Evolutionary conservation across 495 filamentous ascomycete species (phyloP), one percentile per base, ranked within the genome.

Genomic region (Neurospora cerealis): DNA sequence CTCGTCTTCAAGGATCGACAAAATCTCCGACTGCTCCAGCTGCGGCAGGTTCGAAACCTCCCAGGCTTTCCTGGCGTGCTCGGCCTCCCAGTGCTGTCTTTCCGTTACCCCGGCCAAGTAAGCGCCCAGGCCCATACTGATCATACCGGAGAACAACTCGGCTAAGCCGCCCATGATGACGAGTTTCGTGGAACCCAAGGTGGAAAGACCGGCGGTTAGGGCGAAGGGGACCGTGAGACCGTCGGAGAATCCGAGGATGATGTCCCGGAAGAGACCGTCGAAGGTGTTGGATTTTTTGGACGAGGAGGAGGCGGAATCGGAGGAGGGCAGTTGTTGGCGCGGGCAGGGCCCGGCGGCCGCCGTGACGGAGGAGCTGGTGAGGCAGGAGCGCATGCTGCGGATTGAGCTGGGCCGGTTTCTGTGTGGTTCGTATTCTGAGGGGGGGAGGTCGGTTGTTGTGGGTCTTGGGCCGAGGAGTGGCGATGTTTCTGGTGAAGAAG

Each of bases 91-190:
- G 75, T 84, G 83, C 40, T 85, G 79, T 41, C 78, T 70, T 34
- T 89, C 87, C 4, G 83, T 88, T 13, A 81, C 79, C 15, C 85
- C 81, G 8, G 86, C 86, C 8, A 88, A 77, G 74, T 87, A 91
- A 28, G 86, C 89, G 46, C 89, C 89, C 3, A 91, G 79, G 0
- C 89, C 89, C 89, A 91, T 91, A 8, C 83, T 86, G 70, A 91
- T 89, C 24, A 85, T 82, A 38, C 89, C 89, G 10, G 84, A 83
- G 76, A 90, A 87, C n/a, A 91, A 80, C 80, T 91, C 89, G 4
- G 89, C 89, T 1, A 90, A 79, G 2, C 89, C 89, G 24, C 86
- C 89, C 73, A 88, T 83, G 62, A 91, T 84, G 54, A 91, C 89
- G 39, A 91, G 80, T 69, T 83, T 83, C 0, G 88, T 83, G 62